phyloP scores from a whole-genome alignment of 305 asterid genomes.

The Euphrasia arctica region DNA sequence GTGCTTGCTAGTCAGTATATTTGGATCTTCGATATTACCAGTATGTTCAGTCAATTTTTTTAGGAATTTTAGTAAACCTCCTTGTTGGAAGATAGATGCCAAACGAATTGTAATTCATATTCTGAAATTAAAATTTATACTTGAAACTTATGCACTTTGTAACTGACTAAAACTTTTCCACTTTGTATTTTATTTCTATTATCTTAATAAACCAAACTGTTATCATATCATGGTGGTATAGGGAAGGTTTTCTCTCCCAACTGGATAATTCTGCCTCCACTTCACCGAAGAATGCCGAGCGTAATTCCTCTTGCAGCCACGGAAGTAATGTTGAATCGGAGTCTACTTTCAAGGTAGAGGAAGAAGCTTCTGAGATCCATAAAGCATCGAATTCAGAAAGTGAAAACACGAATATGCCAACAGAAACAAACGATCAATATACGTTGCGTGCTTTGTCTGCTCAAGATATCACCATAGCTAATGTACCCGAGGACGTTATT shows the following conservation, averaged over 20 bases:
- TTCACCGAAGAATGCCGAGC: constrained; percentile 28
- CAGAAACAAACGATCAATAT: constrained; percentile 28
- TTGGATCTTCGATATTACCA: no score
- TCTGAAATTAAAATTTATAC: not conserved
- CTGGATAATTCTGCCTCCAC: constrained; percentile 40
- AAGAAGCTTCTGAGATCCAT: constrained; percentile 23
- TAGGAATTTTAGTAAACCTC: not conserved
- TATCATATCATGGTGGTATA: constrained; percentile 28
- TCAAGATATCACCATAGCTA: not conserved
- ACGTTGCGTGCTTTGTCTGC: constrained; percentile 1
- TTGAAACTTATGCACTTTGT: no score
- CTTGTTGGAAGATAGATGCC: constrained; percentile 11
- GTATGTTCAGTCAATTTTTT: not conserved
- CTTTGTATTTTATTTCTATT: not conserved
- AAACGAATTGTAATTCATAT: not conserved
- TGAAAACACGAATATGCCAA: constrained; percentile 23
- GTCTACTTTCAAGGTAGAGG: constrained; percentile 29
- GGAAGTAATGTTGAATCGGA: constrained; percentile 30
- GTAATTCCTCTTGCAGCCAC: not conserved
- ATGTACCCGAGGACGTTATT: constrained; percentile 21
- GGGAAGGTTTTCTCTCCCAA: constrained; percentile 83
- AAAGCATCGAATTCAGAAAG: constrained; percentile 19
- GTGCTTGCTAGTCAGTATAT: not conserved
- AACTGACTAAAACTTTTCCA: not conserved
- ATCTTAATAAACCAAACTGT: not conserved